A percentile compares a stretch with the other conserved stretches of the same genome.
Evolutionary conservation across 805 yeast genomes (phyloP).

Genomic region (Zygoascus bituminiphila): DNA sequence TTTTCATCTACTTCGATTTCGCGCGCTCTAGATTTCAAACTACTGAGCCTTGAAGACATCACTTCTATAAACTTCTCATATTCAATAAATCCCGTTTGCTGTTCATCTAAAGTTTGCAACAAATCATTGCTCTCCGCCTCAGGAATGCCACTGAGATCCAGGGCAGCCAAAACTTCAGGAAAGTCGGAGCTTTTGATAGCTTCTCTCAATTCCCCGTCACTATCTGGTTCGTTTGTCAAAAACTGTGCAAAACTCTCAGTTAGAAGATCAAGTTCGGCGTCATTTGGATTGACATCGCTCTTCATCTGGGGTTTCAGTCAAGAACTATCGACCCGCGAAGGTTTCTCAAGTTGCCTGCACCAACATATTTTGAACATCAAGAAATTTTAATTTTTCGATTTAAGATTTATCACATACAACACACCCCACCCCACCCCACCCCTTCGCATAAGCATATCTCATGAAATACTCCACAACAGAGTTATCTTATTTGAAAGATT

Average conservation of each 20-base stretch:
- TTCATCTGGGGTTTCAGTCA: no score
- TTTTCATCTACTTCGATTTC: slow-evolving; percentile 5
- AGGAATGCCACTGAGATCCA: slow-evolving; percentile 20
- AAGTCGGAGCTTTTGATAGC: slow-evolving; percentile 20
- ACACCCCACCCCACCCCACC: no score
- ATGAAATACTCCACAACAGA: slow-evolving; percentile 33
- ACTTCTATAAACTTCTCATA: slow-evolving; percentile 24
- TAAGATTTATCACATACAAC: no score
- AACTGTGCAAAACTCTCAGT: slow-evolving; percentile 25
- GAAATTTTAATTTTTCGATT: no score
- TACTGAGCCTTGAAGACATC: slow-evolving; percentile 11
- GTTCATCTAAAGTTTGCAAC: slow-evolving; percentile 19
- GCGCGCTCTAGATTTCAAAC: neutral
- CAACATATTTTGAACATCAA: no score
- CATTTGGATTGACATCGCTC: no score
- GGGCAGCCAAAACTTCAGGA: slow-evolving; percentile 21
- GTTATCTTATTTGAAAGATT: slow-evolving; percentile 58
- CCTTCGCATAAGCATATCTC: no score
- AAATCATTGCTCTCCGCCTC: slow-evolving; percentile 10
- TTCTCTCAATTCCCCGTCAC: slow-evolving; percentile 19
- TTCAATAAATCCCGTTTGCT: slow-evolving; percentile 22
- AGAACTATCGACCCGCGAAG: no score
- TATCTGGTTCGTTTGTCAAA: slow-evolving; percentile 18
- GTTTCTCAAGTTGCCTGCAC: no score
- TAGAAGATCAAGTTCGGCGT: slow-evolving; percentile 13